A percentile compares a stretch with the other conserved stretches of the same genome.
Evolutionary conservation across 352 stramenopile species (phyloP).

Genomic region (Globisporangium parvum): DNA sequence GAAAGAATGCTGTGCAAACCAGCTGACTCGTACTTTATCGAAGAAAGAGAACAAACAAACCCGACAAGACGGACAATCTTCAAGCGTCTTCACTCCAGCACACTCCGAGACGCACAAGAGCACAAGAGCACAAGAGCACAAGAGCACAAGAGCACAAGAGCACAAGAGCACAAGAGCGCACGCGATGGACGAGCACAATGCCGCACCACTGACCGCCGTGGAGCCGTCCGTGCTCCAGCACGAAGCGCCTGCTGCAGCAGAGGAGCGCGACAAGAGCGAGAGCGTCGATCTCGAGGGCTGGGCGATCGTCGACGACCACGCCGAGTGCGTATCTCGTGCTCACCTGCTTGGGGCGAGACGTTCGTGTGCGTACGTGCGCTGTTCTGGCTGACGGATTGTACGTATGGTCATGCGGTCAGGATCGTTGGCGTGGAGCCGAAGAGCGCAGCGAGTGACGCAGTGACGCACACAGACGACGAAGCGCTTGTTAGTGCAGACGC

Average conservation of each 20-base stretch:
- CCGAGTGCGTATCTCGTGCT: constrained; percentile 33
- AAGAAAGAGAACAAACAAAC: no score
- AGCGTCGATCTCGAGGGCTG: constrained; percentile 41
- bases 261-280: background rate
- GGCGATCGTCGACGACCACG: constrained; percentile 61
- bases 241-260: background rate
- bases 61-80: no score
- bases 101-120: no score
- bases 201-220: background rate
- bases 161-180: no score
- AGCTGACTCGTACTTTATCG: no score
- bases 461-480: background rate
- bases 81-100: no score
- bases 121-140: no score
- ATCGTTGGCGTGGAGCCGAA: constrained; percentile 33
- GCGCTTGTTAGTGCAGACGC: background rate
- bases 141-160: no score
- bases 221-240: background rate
- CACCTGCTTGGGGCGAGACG: no score
- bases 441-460: constrained; percentile 2
- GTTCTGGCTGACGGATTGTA: background rate
- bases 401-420: constrained; percentile 17
- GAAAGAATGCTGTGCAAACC: no score
- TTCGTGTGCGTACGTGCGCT: background rate
- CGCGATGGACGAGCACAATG: background rate